A percentile compares a stretch with the other conserved stretches of the same genome.
Evolutionary conservation across 169 alveolate species (phyloP).

Genomic region (Amoebophrya sp.): DNA sequence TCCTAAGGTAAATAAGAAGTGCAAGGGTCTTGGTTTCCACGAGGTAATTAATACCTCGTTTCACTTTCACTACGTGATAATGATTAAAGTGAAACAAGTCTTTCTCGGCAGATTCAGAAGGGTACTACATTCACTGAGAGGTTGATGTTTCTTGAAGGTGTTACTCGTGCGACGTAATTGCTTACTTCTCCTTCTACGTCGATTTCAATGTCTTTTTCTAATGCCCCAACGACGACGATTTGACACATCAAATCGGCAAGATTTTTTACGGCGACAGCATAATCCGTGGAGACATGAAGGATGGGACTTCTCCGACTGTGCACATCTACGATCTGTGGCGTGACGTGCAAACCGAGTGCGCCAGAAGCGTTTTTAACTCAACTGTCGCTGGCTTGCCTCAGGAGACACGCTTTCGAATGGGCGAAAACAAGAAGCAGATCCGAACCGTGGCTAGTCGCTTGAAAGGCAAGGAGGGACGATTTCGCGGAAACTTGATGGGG

Average conservation of each 20-base stretch:
- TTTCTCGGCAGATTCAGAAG: too few species aligned
- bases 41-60: too few species aligned
- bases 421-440: constrained; percentile 35
- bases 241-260: neutral
- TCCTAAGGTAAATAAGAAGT: too few species aligned
- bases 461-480: constrained; percentile 95
- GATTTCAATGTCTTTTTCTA: too few species aligned
- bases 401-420: neutral
- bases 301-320: neutral
- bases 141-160: too few species aligned
- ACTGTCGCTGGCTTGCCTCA: neutral
- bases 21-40: too few species aligned
- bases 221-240: neutral
- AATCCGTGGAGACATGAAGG: neutral
- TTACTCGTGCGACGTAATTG: too few species aligned
- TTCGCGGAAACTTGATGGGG: constrained; percentile 96
- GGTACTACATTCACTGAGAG: too few species aligned
- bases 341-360: neutral
- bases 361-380: neutral
- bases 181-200: too few species aligned
- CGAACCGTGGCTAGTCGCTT: constrained; percentile 73
- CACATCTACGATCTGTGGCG: neutral
- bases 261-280: neutral
- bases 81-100: too few species aligned
- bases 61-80: too few species aligned